Evolutionary conservation across 257 asterid species (phyloP), one percentile per base, ranked within the genome.

Genomic region (Parsonsia alboflavescens): DNA sequence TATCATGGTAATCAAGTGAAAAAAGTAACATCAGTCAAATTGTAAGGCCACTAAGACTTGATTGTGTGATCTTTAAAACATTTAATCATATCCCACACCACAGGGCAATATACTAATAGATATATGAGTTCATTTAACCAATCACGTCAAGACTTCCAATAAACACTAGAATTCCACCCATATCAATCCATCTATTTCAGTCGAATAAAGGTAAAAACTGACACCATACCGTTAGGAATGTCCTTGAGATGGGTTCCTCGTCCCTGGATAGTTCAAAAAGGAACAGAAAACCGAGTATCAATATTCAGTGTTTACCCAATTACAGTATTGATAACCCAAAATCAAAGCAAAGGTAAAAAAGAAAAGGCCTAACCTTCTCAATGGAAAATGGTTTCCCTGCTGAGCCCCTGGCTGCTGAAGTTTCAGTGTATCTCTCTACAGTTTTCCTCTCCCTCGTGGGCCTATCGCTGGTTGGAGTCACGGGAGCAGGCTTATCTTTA

Each of bases 381-480:
- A 93, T 86, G 4, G 98, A 75, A 62, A 89, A 57, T 3, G 96
- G 76, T 78, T 88, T 93, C 22, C 79, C 80, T 5, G 85, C 81
- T 46, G 91, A 73, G 17, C 71, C 72, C 68, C 84, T 78, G 1
- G 84, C 81, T 44, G 83, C 73, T 59, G 83, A 78, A 33, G 72
- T 78, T 79, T 80, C 92, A 61, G 88, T 82, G 77, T 84, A 93
- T 41, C 98, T 84, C 26, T 89, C 96, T 45, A 93, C 97, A 5
- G 82, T 84, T 77, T 88, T 93, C 91, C 97, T 91, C 80, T 93
- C 96, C 85, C 98, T 89, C 0, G 91, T 84, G 2, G 98, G 97
- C 83, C 98, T 85, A 2, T 79, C 79, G n/a, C 68, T 54, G 6
- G 80, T 52, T 12, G 83, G 76, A 8, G 88, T 83, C 73, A 71